Conservation (phyloP, 768 basidiomycete species). For the Mycena maculata region DNA sequence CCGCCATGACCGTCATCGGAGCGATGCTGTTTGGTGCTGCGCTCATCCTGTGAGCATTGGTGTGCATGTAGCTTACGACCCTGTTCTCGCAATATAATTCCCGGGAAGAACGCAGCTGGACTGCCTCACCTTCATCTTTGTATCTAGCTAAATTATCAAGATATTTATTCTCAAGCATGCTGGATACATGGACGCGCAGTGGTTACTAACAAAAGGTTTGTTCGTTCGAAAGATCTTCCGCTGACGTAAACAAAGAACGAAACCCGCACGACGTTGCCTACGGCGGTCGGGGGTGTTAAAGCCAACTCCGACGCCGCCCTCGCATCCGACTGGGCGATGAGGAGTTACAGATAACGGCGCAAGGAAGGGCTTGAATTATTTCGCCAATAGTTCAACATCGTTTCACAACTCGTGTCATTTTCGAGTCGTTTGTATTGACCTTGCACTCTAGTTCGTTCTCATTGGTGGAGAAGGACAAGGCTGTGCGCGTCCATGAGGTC, state of each 20-base stretch:
- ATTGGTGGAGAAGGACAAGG: conserved; percentile 25
- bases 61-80: background rate
- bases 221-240: too few species aligned
- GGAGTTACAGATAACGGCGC: background rate
- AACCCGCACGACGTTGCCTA: background rate
- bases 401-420: background rate
- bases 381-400: too few species aligned
- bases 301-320: background rate
- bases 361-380: background rate
- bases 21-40: background rate
- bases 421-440: too few species aligned
- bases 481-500: conserved; percentile 16
- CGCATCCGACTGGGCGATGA: conserved; percentile 8
- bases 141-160: background rate
- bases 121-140: background rate
- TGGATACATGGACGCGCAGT: too few species aligned
- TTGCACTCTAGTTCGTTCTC: conserved; percentile 3
- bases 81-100: too few species aligned
- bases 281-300: background rate
- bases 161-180: too few species aligned
- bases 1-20: too few species aligned
- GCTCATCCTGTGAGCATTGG: background rate
- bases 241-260: conserved; percentile 23
- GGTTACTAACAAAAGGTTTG: too few species aligned
- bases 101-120: background rate